phyloP scores from a whole-genome alignment of 352 stramenopile species.

The Phytophthora parvispora region DNA sequence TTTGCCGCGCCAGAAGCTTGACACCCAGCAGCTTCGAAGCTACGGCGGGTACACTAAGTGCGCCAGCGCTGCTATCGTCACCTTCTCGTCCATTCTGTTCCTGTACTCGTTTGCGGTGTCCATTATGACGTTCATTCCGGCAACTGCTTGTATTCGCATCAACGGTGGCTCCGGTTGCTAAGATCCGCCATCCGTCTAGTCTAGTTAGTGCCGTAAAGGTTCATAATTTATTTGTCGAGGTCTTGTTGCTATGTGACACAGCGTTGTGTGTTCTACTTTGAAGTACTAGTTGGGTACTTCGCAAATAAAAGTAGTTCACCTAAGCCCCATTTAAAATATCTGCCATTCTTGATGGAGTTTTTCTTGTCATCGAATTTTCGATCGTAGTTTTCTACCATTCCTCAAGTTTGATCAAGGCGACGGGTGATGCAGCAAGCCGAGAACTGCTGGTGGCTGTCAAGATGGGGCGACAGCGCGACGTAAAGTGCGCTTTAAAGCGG shows the following conservation, averaged over 20 bases:
- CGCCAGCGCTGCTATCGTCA: conserved; percentile 49
- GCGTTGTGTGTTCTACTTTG: too few relatives aligned
- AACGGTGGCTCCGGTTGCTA: conserved; percentile 50
- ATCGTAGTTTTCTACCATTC: too few relatives aligned
- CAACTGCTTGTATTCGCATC: conserved; percentile 39
- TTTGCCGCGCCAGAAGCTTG: conserved; percentile 65
- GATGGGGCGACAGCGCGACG: too few relatives aligned
- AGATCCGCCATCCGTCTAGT: not conserved
- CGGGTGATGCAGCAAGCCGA: too few relatives aligned
- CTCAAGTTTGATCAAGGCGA: too few relatives aligned
- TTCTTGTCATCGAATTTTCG: too few relatives aligned
- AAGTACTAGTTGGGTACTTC: too few relatives aligned
- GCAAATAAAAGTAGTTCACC: too few relatives aligned
- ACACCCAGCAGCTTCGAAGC: conserved; percentile 68
- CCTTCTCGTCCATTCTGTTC: conserved; percentile 49
- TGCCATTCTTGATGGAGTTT: too few relatives aligned
- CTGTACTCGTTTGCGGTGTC: conserved; percentile 57
- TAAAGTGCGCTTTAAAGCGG: too few relatives aligned
- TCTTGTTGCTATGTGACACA: not conserved
- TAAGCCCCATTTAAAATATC: too few relatives aligned
- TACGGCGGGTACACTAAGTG: conserved; percentile 74
- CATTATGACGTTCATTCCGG: conserved; percentile 52
- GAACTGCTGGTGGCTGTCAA: too few relatives aligned
- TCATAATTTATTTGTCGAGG: not conserved
- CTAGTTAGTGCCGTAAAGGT: not conserved